Base-by-base conservation (phyloP, 2,329 filamentous ascomycete species). In the Emericellopsis atlantica region DNA sequence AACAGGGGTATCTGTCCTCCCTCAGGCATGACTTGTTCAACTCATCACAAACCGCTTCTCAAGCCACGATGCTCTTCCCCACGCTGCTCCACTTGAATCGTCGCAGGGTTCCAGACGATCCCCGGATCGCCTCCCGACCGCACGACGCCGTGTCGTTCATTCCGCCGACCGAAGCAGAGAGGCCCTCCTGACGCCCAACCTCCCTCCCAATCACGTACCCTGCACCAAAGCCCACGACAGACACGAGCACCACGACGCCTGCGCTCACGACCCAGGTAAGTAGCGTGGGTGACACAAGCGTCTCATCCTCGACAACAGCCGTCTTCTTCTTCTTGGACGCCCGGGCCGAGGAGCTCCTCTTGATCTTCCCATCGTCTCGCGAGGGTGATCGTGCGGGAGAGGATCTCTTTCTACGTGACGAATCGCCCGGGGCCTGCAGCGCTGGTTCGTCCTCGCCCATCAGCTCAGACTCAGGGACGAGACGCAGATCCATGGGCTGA, bases 181-280 rank as follows among this genome's bases (percentile, higher is more conserved):
- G 54, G 11, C 62, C 56, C 51, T 83, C 77, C 47, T 80, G 74
- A 29, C 74, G 67, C 4, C 79, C 79, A 21, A 79, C 76, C 49
- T 83, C 79, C 22, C 77, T 66, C 5, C 79, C 79, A 44, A 81
- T 76, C 21, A 81, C 77, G 50, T 81, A 81, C 10, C 79, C 79
- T 8, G 79, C 79, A 3, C 79, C 76, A 48, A 84, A 83, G 2
- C 78, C 78, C 29, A 83, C 77, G 2, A 81, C 79, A 7, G 74
- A 79, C 4, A 83, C 73, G 10, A 84, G 65, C 8, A 83, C 76
- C 2, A 83, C 74, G 1, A 82, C 78, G 15, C 79, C 78, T 7
- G 79, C 78, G 43, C 74, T 76, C 41, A 82, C 68, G 6, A 79
- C 74, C 74, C 77, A 81, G 0, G 77, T 76, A 39, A 81, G 55